A percentile compares a stretch with the other conserved stretches of the same genome.
Conservation (phyloP, 2,329 filamentous ascomycete genomes). For the Exophiala xenobiotica region DNA sequence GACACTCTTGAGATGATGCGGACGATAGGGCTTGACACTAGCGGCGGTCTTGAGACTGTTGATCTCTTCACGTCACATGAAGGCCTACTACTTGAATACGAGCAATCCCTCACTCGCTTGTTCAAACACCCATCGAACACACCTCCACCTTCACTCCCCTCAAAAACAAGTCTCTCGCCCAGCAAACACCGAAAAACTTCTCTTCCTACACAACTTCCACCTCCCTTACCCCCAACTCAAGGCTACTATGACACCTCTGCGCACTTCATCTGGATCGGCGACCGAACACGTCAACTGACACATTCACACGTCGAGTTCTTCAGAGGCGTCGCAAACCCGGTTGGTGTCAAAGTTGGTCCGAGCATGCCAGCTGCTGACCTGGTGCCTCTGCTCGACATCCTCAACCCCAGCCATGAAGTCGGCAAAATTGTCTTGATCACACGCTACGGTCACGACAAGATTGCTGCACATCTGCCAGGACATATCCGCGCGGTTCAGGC, state of each 20-base stretch:
- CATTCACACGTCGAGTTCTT: conserved; percentile 97
- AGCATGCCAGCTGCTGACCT: conserved; percentile 76
- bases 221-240: conserved; percentile 41
- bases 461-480: conserved; percentile 70
- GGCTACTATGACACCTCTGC: conserved; percentile 92
- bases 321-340: conserved; percentile 90
- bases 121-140: conserved; percentile 62
- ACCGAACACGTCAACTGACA: conserved; percentile 89
- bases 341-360: conserved; percentile 94
- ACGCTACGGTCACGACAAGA: conserved; percentile 79
- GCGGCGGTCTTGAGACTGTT: conserved; percentile 80
- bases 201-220: conserved; percentile 31
- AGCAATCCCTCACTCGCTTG: conserved; percentile 78
- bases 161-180: conserved; percentile 10
- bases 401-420: conserved; percentile 78
- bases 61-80: conserved; percentile 97
- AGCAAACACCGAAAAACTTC: conserved; percentile 28
- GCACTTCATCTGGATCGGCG: conserved; percentile 98
- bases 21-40: conserved; percentile 85
- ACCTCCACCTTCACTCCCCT: conserved; percentile 29
- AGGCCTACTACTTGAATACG: conserved; percentile 89
- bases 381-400: conserved; percentile 72
- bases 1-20: conserved; percentile 93
- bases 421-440: conserved; percentile 97
- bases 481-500: conserved; percentile 88